These are phyloP conservation scores for Pythium myriotylum DNA, from an alignment of 352 stramenopile genomes.

Conservation along the genomic window DNA sequence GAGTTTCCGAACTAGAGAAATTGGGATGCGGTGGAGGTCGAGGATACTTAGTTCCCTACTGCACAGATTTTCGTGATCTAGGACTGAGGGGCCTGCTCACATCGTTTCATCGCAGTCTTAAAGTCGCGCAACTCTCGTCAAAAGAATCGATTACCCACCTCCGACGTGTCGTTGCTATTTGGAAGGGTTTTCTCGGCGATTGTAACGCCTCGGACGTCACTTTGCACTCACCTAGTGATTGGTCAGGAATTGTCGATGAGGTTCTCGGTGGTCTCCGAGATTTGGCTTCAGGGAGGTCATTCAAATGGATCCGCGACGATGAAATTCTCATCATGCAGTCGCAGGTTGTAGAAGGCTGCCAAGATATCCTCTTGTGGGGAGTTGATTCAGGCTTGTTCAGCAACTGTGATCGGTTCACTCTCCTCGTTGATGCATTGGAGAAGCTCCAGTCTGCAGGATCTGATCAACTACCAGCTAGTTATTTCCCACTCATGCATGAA, in stretches of 20 bases:
- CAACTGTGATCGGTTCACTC: conserved; percentile 9
- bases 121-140: neutral
- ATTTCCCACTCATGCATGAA: conserved; percentile 18
- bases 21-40: conserved; percentile 5
- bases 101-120: conserved; percentile 10
- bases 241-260: conserved; percentile 1
- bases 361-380: conserved; percentile 29
- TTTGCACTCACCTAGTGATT: neutral
- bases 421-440: conserved; percentile 11
- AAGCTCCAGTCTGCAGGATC: neutral
- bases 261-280: conserved; percentile 5
- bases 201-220: conserved; percentile 21
- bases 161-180: conserved; percentile 3
- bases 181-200: conserved; percentile 20
- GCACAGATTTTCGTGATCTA: conserved; percentile 52
- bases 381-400: conserved; percentile 22
- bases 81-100: conserved; percentile 32
- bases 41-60: conserved; percentile 69
- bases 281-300: conserved; percentile 4
- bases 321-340: neutral
- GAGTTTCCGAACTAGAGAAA: conserved; percentile 34
- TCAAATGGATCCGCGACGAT: neutral
- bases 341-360: neutral
- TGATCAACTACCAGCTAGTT: conserved; percentile 7
- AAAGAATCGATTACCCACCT: neutral